Conservation (phyloP, 345 rosid genomes). For the Reutealis trisperma region DNA sequence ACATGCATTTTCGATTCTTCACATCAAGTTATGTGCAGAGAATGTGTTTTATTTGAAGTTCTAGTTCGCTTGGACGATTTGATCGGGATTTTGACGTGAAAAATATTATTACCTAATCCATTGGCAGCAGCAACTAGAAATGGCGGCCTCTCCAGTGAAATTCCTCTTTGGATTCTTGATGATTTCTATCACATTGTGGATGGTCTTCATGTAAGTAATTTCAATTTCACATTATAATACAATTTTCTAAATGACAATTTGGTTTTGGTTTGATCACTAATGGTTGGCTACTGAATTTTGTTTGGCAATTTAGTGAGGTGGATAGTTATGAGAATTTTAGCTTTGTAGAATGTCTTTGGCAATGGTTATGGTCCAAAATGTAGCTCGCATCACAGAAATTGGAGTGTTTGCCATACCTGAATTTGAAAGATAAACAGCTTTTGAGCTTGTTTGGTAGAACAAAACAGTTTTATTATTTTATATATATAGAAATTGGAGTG, state of each 20-base stretch:
- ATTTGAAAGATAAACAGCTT: background rate
- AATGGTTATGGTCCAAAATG: background rate
- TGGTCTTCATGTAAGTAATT: slow-evolving; percentile 78
- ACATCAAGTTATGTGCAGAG: slow-evolving; percentile 39
- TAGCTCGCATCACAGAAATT: background rate
- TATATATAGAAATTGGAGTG: background rate
- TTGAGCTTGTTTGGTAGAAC: background rate
- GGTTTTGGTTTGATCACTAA: background rate
- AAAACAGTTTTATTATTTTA: background rate
- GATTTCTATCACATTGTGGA: slow-evolving; percentile 74
- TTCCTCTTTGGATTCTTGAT: slow-evolving; percentile 84
- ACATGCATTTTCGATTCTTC: background rate
- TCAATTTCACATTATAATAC: background rate
- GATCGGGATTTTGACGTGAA: slow-evolving; percentile 27
- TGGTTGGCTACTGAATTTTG: background rate
- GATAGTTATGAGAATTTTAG: background rate
- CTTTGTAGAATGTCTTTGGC: background rate
- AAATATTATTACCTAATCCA: background rate
- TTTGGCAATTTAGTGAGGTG: background rate
- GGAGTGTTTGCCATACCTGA: background rate
- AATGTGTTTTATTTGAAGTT: slow-evolving; percentile 23
- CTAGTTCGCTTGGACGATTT: slow-evolving; percentile 24
- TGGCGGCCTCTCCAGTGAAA: slow-evolving; percentile 94
- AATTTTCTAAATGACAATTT: background rate
- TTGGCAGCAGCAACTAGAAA: slow-evolving; percentile 21